A percentile compares a stretch with the other conserved stretches of the same genome.
Conservation (phyloP, 768 basidiomycete genomes). For the Coprinopsis marcescibilis region DNA sequence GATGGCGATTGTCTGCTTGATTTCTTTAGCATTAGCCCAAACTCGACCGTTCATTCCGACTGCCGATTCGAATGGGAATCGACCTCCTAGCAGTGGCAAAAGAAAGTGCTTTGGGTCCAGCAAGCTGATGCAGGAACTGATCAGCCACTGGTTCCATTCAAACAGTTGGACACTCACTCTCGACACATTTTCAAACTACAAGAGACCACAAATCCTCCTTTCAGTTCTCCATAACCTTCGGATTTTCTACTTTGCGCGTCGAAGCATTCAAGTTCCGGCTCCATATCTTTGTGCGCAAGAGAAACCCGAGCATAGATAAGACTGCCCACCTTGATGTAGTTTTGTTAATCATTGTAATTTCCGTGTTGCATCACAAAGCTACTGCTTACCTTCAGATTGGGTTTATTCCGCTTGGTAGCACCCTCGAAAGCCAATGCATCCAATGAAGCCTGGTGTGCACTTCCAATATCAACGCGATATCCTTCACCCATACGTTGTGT, state of each 20-base stretch:
- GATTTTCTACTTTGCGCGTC: slow-evolving; percentile 89
- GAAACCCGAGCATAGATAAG: slow-evolving; percentile 91
- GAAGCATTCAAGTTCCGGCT: slow-evolving; percentile 95
- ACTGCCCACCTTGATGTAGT: slow-evolving; percentile 67
- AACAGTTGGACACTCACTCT: slow-evolving; percentile 48
- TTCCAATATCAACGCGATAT: slow-evolving; percentile 91
- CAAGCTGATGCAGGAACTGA: slow-evolving; percentile 40
- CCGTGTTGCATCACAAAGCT: no score
- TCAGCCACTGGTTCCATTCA: not conserved
- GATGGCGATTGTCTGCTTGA: slow-evolving; percentile 67
- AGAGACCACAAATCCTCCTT: slow-evolving; percentile 76
- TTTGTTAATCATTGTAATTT: not conserved
- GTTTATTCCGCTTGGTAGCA: slow-evolving; percentile 90
- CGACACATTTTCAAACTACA: slow-evolving; percentile 85
- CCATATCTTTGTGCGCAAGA: slow-evolving; percentile 95
- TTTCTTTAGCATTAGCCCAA: slow-evolving; percentile 78
- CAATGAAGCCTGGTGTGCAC: slow-evolving; percentile 77
- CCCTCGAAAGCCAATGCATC: slow-evolving; percentile 95
- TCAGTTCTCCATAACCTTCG: slow-evolving; percentile 91
- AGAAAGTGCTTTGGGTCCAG: slow-evolving; percentile 80
- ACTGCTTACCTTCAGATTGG: slow-evolving; percentile 80
- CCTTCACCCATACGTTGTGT: slow-evolving; percentile 79
- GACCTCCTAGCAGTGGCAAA: slow-evolving; percentile 70
- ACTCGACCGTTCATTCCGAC: slow-evolving; percentile 90
- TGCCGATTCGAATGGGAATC: slow-evolving; percentile 83